Base-by-base conservation (phyloP, 2,329 filamentous ascomycete species). In the Knufia petricola region DNA sequence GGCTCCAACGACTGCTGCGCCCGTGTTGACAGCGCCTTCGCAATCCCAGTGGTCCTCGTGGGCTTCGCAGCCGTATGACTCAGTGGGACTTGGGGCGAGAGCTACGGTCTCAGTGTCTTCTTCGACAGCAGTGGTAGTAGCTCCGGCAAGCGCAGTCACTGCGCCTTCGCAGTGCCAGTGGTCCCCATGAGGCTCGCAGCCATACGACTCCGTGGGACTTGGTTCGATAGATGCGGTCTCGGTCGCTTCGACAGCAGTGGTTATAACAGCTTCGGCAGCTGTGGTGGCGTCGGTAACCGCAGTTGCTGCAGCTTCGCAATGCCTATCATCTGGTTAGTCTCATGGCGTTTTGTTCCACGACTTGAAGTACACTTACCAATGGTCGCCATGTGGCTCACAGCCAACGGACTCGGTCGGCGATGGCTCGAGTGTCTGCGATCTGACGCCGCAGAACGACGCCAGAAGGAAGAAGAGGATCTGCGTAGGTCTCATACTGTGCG, bases 391-490 rank as follows among this genome's bases (percentile, higher is more conserved):
- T 2, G 60, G 53, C 19, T 60, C 52, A 38, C 59, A 58, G 31
- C 60, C 58, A 12, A 56, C 28, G 31, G 24, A 64, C 13, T 55
- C 61, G 4, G 61, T 64, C n/a, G 62, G 62, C 17, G 59, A 62
- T 21, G 60, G 60, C n/a, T 10, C 41, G 4, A 44, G 41, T 3
- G 41, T 32, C n/a, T 44, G 41, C n/a, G 24, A 19, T 17, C n/a
- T 19, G 4, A 31, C 41, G 12, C 28, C 24, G n/a, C 26, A 23
- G n/a, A 31, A 9, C 12, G 28, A 15, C 6, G 41, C 28, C 17
- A 44, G n/a, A 15, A 17, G 3, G 4, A 44, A 44, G 3, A 44
- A 9, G 7, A 30, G 17, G 3, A 32, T 7, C 21, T 32, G 41
- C n/a, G 24, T 9, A 17, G 24, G n/a, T n/a, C 21, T 44, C 41